These are phyloP conservation scores for Gynochthodes officinalis DNA, from an alignment of 257 asterid genomes.

Conservation along the genomic window DNA sequence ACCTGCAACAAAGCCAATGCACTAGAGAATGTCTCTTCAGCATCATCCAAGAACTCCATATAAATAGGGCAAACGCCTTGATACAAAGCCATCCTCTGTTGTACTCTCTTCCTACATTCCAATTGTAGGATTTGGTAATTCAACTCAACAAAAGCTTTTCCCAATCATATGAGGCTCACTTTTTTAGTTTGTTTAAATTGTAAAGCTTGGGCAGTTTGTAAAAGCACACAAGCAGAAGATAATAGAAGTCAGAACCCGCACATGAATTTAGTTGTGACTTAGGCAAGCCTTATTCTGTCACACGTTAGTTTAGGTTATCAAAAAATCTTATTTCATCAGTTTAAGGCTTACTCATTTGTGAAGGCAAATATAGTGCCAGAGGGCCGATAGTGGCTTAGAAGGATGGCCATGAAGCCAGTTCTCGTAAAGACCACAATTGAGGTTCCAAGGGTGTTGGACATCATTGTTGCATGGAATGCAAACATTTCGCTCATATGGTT, in stretches of 20 bases:
- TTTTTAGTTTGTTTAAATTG: background rate
- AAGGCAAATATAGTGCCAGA: constrained; percentile 96
- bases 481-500: constrained; percentile 98
- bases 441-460: constrained; percentile 94
- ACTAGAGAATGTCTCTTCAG: constrained; percentile 71
- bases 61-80: constrained; percentile 92
- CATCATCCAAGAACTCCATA: constrained; percentile 80
- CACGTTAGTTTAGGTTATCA: too few species aligned
- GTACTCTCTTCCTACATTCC: constrained; percentile 77
- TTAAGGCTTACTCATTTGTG: constrained; percentile 78
- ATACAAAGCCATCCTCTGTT: constrained; percentile 86
- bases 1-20: constrained; percentile 75
- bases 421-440: constrained; percentile 91
- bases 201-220: background rate
- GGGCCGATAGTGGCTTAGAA: constrained; percentile 92
- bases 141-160: constrained; percentile 4
- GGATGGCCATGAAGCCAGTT: constrained; percentile 93
- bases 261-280: too few species aligned
- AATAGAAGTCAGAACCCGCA: background rate
- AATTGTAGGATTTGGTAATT: constrained; percentile 9
- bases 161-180: background rate
- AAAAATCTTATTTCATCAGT: background rate
- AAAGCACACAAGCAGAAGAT: background rate
- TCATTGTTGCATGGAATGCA: constrained; percentile 97
- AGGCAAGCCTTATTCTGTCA: too few species aligned